Evolutionary conservation across 345 rosid species (phyloP), one percentile per base, ranked within the genome.

Genomic region (Corchorus olitorius): DNA sequence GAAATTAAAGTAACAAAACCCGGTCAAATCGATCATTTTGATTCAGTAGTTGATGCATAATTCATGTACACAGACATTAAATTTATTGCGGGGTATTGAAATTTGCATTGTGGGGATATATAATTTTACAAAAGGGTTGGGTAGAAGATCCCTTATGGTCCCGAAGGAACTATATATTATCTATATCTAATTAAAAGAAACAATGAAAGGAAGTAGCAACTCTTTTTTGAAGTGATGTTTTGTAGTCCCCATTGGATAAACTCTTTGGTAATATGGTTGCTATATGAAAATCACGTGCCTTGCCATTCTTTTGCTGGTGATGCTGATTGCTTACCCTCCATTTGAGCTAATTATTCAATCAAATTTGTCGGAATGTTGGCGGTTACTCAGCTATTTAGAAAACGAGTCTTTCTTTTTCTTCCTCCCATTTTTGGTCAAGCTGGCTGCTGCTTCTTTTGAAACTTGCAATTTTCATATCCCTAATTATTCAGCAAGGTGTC

Each of bases 251-350:
- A 9, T 20, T 56, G 61, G 61, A 56, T 56, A 4, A 20, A 56
- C 7, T 20, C 11, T 45, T 41, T 7, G 45, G 60, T n/a, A 55
- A 55, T 7, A 55, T 7, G 60, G 60, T 16, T 56, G 61, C 34
- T 27, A 0, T 11, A 56, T 39, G 45, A 69, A 48, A 50, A 85
- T 85, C 88, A 85, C 84, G 83, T 81, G 86, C 58, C 37, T 56
- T 81, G 81, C 59, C 76, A 76, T 49, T 75, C 69, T 27, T 46
- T 14, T 75, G 80, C 75, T 16, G 62, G 72, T 81, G 90, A 87
- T 77, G 85, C 71, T 53, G 90, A 87, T 78, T 79, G 79, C 86
- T 84, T 74, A 87, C 87, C 88, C 70, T 78, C 87, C 86, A 62
- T 17, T 78, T 73, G 37, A 15, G 63, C 67, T 53, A 76, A 85